Conservation (phyloP, 2,329 filamentous ascomycete species). For the Diplodia mutila region DNA sequence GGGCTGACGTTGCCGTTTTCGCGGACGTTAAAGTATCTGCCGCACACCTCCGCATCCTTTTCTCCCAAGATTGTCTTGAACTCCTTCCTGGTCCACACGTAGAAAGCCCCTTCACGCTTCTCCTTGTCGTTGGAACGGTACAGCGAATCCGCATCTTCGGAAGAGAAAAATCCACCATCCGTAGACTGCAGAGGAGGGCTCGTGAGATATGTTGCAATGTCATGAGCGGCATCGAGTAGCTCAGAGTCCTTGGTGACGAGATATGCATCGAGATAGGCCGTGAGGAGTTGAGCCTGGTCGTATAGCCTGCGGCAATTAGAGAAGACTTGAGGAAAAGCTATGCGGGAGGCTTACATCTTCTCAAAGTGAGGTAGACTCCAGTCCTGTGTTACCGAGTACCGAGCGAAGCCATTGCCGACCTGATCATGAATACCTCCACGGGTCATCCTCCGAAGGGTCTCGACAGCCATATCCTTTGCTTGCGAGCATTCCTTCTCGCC, state of each 20-base stretch:
- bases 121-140: slow-evolving; percentile 75
- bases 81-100: slow-evolving; percentile 90
- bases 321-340: too few species aligned
- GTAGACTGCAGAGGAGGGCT: slow-evolving; percentile 67
- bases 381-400: slow-evolving; percentile 87
- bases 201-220: slow-evolving; percentile 85
- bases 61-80: slow-evolving; percentile 75
- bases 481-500: slow-evolving; percentile 75
- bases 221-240: slow-evolving; percentile 76
- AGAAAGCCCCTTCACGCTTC: slow-evolving; percentile 89
- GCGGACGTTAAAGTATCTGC: slow-evolving; percentile 81
- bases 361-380: slow-evolving; percentile 97
- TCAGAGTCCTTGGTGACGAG: slow-evolving; percentile 69
- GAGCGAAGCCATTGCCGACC: slow-evolving; percentile 75
- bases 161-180: slow-evolving; percentile 79
- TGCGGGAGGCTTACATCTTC: slow-evolving; percentile 65
- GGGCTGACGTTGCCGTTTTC: slow-evolving; percentile 84
- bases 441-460: slow-evolving; percentile 79
- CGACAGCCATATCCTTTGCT: slow-evolving; percentile 77
- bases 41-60: slow-evolving; percentile 72
- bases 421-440: slow-evolving; percentile 74
- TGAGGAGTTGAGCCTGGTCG: slow-evolving; percentile 85
- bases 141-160: slow-evolving; percentile 87
- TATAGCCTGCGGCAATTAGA: slow-evolving; percentile 59
- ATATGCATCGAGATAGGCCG: slow-evolving; percentile 86